phyloP scores from a whole-genome alignment of 139 green algal species.

The Closterium sp. region DNA sequence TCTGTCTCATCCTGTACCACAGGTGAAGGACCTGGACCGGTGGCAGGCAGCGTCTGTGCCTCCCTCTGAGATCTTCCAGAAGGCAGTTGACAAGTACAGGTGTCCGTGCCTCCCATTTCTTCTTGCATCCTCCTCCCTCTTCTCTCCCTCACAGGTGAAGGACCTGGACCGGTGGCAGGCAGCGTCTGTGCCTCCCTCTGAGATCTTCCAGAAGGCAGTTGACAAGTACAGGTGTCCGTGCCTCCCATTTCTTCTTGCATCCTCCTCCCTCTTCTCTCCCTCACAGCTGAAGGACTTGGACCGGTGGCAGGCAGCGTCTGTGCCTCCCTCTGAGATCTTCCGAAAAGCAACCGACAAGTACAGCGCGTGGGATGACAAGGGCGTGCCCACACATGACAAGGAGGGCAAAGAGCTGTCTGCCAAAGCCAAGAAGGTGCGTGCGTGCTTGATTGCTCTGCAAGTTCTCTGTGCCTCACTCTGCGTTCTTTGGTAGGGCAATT shows the following conservation, averaged over 20 bases:
- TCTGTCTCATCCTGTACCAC: background rate
- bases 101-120: too few relatives aligned
- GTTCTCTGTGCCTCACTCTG: too few relatives aligned
- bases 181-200: conserved; percentile 6
- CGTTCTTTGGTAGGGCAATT: too few relatives aligned
- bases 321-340: conserved; percentile 27
- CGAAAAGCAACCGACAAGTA: conserved; percentile 35
- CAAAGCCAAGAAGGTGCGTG: conserved; percentile 28
- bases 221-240: conserved; percentile 63
- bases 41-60: conserved; percentile 21
- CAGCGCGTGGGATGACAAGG: conserved; percentile 65
- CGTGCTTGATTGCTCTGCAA: background rate
- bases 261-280: background rate
- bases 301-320: conserved; percentile 24
- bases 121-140: background rate
- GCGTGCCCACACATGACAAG: conserved; percentile 67
- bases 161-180: conserved; percentile 59
- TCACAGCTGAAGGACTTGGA: conserved; percentile 64
- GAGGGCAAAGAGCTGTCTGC: conserved; percentile 66
- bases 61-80: conserved; percentile 29
- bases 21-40: conserved; percentile 65
- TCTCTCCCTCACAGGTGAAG: conserved; percentile 49
- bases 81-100: conserved; percentile 53
- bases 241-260: background rate
- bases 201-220: conserved; percentile 14